Base-by-base conservation (phyloP, 768 basidiomycete species). In the Gelatoporia subvermispora region DNA sequence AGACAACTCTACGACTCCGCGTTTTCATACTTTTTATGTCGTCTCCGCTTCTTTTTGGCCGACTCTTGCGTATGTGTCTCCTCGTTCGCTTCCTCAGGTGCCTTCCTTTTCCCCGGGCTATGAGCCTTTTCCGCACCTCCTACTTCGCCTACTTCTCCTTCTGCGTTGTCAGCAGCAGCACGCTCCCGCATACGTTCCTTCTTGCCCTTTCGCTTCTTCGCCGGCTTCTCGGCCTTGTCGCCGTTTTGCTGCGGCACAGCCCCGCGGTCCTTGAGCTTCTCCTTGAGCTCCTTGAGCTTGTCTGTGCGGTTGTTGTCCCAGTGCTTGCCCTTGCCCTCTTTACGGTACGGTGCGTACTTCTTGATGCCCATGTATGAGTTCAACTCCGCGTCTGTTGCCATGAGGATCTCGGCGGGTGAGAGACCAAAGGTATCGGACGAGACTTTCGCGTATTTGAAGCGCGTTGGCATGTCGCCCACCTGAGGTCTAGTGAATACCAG, bases 341-440 rank as follows among this genome's bases (percentile, higher is more conserved):
- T 73, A 37, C 89, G 82, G 65, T 97, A 98, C 5, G 96, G 91
- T 15, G 95, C 96, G 55, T 91, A 77, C 65, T 88, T 87, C 69
- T 91, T 95, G 58, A 98, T 72, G 38, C 86, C 80, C 68, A 95
- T 78, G 66, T 92, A 92, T 49, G 88, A 76, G 68, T 98, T 99
- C 42, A 99, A 77, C 62, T 99, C 96, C 47, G 82, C 74, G 67
- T 99, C 95, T 3, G 85, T 90, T 5, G 95, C 93, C 60, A 91
- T 76, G 21, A 99, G 75, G 53, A 98, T 90, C 59, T 99, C 94
- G 3, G 76, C 81, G 0, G 95, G 81, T 1, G 82, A 78, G 36
- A 99, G 79, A 2, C 78, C 82, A 66, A 76, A 94, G 25, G 64
- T 65, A 51, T 85, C 74, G 0, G 81, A 60, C 37, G 81, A 66